Evolutionary conservation across 2,329 filamentous ascomycete species (phyloP).

Genomic region (Xylariaceae sp.): DNA sequence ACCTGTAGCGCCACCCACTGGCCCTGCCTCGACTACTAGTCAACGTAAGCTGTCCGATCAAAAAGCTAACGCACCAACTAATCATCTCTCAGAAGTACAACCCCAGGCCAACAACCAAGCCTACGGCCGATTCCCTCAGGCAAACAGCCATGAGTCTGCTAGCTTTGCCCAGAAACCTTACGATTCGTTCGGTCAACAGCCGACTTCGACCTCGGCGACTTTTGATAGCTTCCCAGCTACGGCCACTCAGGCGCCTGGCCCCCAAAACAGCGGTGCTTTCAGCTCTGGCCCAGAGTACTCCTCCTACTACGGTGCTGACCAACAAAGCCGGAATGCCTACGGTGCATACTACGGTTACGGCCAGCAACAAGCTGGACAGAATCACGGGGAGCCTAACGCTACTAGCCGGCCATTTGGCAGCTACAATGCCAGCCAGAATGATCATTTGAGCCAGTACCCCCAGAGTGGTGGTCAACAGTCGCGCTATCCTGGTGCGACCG

Average conservation of each 20-base stretch:
- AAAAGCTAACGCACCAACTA: slow-evolving; percentile 33
- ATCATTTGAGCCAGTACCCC: slow-evolving; percentile 63
- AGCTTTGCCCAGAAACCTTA: slow-evolving; percentile 71
- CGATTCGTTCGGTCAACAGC: slow-evolving; percentile 77
- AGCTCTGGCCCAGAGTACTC: slow-evolving; percentile 78
- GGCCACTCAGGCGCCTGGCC: slow-evolving; percentile 51
- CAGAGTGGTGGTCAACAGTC: slow-evolving; percentile 67
- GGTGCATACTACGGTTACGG: slow-evolving; percentile 67
- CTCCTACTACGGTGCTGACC: slow-evolving; percentile 79
- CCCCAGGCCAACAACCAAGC: slow-evolving; percentile 55
- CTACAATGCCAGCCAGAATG: slow-evolving; percentile 62
- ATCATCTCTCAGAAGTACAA: slow-evolving; percentile 44
- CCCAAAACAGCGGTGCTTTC: slow-evolving; percentile 60
- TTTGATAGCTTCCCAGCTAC: slow-evolving; percentile 58
- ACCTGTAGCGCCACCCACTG: slow-evolving; percentile 29
- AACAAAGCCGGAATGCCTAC: slow-evolving; percentile 69
- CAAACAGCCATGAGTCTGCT: slow-evolving; percentile 55
- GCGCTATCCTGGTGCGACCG: slow-evolving; percentile 51
- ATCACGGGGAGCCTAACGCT: slow-evolving; percentile 66
- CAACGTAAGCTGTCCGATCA: slow-evolving; percentile 27
- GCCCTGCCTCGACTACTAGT: slow-evolving; percentile 24
- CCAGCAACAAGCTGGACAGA: slow-evolving; percentile 48
- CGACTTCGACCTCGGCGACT: slow-evolving; percentile 39
- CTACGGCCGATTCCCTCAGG: slow-evolving; percentile 65
- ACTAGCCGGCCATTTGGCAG: slow-evolving; percentile 75